Evolutionary conservation across 495 filamentous ascomycete genomes (phyloP).

Genomic region (Neurospora sp.): DNA sequence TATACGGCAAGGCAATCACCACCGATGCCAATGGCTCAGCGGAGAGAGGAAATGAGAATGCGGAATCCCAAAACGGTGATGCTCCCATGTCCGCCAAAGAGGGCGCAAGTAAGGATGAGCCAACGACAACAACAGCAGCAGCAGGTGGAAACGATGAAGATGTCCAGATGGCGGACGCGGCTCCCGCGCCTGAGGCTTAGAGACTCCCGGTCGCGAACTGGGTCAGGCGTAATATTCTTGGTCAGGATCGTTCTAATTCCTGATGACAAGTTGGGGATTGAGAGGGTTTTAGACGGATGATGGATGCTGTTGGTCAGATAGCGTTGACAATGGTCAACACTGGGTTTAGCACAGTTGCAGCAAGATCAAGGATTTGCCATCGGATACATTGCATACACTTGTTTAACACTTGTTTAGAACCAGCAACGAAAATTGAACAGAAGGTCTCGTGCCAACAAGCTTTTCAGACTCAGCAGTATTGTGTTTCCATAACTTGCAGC

Average conservation of each 20-base stretch:
- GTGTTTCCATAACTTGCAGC: neutral
- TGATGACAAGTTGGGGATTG: neutral
- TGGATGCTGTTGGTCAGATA: neutral
- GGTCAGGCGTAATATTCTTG: neutral
- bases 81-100: neutral
- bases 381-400: constrained; percentile 3
- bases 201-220: neutral
- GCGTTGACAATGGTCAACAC: neutral
- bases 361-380: constrained; percentile 33
- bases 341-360: constrained; percentile 8
- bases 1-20: neutral
- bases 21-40: neutral
- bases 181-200: neutral
- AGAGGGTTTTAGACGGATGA: neutral
- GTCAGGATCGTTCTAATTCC: neutral
- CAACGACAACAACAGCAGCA: neutral
- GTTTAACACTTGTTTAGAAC: neutral
- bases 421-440: neutral
- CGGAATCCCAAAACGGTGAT: neutral
- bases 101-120: neutral
- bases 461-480: neutral
- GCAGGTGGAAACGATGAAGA: neutral
- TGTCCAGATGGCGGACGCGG: neutral
- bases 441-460: neutral
- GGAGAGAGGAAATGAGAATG: neutral